A percentile compares a stretch with the other conserved stretches of the same genome.
Conservation (phyloP, 805 yeast species). For the Suhomyces tanzawaensis region DNA sequence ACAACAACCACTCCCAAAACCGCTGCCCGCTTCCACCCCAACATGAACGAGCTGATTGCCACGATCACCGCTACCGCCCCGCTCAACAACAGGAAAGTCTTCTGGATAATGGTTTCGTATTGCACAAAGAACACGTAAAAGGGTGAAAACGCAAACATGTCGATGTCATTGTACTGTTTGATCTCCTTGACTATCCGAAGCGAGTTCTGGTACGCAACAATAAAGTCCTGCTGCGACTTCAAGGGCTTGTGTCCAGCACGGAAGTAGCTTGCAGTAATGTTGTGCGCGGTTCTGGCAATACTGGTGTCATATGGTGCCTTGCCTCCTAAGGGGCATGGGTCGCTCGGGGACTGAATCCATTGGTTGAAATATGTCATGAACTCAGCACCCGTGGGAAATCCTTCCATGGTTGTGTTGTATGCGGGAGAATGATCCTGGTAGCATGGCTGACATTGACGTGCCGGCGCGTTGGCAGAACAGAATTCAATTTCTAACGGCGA, state of each 20-base stretch:
- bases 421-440: constrained; percentile 54
- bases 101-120: constrained; percentile 61
- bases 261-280: constrained; percentile 61
- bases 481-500: constrained; percentile 39
- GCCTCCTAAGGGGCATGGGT: constrained; percentile 94
- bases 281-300: constrained; percentile 42
- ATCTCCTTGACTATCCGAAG: constrained; percentile 62
- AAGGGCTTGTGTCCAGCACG: constrained; percentile 78
- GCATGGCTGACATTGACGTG: constrained; percentile 73
- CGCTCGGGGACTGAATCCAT: constrained; percentile 85
- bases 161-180: constrained; percentile 37
- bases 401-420: constrained; percentile 75
- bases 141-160: constrained; percentile 86
- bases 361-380: constrained; percentile 70
- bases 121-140: constrained; percentile 93
- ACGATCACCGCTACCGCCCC: constrained; percentile 55
- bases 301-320: constrained; percentile 82
- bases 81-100: constrained; percentile 53
- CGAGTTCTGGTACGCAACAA: constrained; percentile 72
- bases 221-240: constrained; percentile 80
- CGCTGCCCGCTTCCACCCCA: constrained; percentile 65
- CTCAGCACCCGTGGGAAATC: constrained; percentile 70
- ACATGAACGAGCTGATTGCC: constrained; percentile 49
- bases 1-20: constrained; percentile 57
- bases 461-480: constrained; percentile 66